These are phyloP conservation scores for Chytridium lagenaria DNA, from an alignment of 371 early-diverging fungal species.

Conservation along the genomic window DNA sequence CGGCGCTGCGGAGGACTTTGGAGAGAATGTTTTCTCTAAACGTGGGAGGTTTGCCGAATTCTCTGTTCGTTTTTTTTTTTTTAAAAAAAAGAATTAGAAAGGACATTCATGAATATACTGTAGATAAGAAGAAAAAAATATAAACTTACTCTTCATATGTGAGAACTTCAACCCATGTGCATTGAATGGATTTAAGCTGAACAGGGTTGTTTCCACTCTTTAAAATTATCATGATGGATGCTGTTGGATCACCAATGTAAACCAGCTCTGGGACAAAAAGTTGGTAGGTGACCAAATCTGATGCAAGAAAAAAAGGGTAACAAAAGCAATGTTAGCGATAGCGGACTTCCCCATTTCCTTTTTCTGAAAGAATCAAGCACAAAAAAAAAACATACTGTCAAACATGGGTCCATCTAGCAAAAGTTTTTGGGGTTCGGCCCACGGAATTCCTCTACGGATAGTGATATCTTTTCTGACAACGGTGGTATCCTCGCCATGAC, in stretches of 20 bases:
- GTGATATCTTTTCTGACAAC: constrained; percentile 3
- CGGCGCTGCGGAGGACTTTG: neutral
- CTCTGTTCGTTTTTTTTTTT: neutral
- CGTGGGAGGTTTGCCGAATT: neutral
- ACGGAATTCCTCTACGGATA: neutral
- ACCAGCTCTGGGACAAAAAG: constrained; percentile 4
- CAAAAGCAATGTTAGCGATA: neutral
- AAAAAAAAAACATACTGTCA: neutral
- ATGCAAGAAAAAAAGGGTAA: neutral
- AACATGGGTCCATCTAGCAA: neutral
- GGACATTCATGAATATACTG: neutral
- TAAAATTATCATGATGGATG: neutral
- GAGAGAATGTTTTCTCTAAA: constrained; percentile 4
- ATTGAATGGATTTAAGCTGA: constrained; percentile 4
- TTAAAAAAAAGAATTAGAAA: neutral
- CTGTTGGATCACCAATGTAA: constrained; percentile 11
- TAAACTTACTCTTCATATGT: neutral
- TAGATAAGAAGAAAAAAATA: too few relatives aligned
- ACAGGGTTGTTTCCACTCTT: neutral
- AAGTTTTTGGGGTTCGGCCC: neutral
- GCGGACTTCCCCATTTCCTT: too few relatives aligned
- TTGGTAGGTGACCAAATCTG: constrained; percentile 4
- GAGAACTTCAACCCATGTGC: constrained; percentile 12
- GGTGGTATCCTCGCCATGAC: neutral
- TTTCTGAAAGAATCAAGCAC: too few relatives aligned